Evolutionary conservation across 805 yeast genomes (phyloP), one percentile per base, ranked within the genome.

Genomic region (Wickerhamiella galacta): DNA sequence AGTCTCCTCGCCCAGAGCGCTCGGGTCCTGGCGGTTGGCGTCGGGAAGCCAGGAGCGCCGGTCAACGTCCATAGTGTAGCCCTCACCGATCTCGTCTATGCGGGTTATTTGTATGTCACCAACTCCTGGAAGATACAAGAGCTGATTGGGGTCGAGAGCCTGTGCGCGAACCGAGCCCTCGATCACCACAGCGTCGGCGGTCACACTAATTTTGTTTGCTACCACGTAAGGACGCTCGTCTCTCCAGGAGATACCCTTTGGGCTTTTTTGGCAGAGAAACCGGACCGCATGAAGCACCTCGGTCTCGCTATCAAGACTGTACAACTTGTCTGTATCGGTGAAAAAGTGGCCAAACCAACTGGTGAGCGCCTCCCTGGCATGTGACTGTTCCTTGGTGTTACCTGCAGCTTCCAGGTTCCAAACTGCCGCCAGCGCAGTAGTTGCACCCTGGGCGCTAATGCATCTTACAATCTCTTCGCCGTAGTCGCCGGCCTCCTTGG

Each of bases 391-490:
- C 49, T 81, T 81, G 10, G 22, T 4, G n/a, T 20, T 20, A 12
- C 28, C 38, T 47, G 68, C 72, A 54, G 76, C 77, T 43, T 71
- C 79, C 21, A 83, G 51, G 46, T 82, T 81, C 6, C 90, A 71
- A 18, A 85, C 69, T 8, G 80, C 81, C 19, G 92, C 90, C 35
- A 77, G 59, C 1, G 73, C 74, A 3, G 82, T 70, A 0, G 93
- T 75, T 10, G 85, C 76, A 62, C 96, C 96, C 59, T 92, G 98
- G 10, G 85, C 68, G 48, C 80, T 82, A 22, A 85, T 66, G 2
- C 94, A 80, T 56, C 96, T 72, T 36, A 90, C 63, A 19, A 85
- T 71, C 47, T 81, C 85, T 57, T 90, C 98, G 31, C 96, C 96
- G 45, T 71, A 68, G 25, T 65, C 66, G 43, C 76, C 83, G 33